Evolutionary conservation across 2,329 filamentous ascomycete genomes (phyloP), one percentile per base, ranked within the genome.

Genomic region (Fusarium mangiferae): DNA sequence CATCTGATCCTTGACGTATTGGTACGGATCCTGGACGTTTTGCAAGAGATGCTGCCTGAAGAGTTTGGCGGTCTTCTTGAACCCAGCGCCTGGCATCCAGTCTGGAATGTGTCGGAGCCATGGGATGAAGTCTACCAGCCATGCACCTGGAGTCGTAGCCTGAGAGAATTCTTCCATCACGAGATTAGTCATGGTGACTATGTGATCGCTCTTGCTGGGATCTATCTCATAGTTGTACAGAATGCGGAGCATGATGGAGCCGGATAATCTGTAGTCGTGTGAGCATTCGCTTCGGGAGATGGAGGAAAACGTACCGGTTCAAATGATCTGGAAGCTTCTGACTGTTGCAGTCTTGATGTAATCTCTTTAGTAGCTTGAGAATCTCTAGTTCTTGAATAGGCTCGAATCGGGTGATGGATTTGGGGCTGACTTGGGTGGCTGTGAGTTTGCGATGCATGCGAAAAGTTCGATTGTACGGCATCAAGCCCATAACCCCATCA

Each of bases 141-240:
- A 71, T 1, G 62, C 61, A 13, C 68, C 68, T 15, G 67, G 67
- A 4, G 48, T 22, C 0, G 68, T 71, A 8, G 68, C 67, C 3
- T 62, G 22, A 6, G 68, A 71, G 14, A 71, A 71, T 7, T 71
- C 67, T 5, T 67, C 39, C 68, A 71, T 71, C 5, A 71, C 67
- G 2, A 41, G 33, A 24, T 71, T 71, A 0, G 67, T 26, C 52
- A 51, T 71, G 2, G 22, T n/a, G 22, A 71, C 55, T 4, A 71
- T 66, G 3, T 28, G 36, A 7, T 71, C 67, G 14, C 22, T 71
- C 20, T 26, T 44, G 0, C 5, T 13, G 3, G 45, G 14, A 15
- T 66, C 49, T 11, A 61, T 67, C 7, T 56, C 28, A 14, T 71
- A 71, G 11, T 66, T 67, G 22, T 71, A 71, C 0, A 71, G 48